A percentile compares a stretch with the other conserved stretches of the same genome.
Evolutionary conservation across 345 rosid species (phyloP).

Genomic region (Citrus medica): DNA sequence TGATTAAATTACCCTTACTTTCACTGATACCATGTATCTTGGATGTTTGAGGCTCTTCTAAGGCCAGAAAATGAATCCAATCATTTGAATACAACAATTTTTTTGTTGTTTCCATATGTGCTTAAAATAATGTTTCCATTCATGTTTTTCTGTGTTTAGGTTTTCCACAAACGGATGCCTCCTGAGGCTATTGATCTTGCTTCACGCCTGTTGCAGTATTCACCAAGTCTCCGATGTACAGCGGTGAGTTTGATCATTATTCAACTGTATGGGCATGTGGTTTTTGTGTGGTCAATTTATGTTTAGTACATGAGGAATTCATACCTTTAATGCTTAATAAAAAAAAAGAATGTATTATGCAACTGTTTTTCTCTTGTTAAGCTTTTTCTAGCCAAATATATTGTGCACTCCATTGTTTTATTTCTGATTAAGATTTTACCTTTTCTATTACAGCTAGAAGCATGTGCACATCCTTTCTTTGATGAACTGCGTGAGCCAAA

Average conservation of each 20-base stretch:
- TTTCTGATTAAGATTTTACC: not conserved
- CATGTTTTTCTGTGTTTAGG: constrained; percentile 24
- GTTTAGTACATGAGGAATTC: not conserved
- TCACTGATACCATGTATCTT: not conserved
- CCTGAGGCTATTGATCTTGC: constrained; percentile 90
- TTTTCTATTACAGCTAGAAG: constrained; percentile 46
- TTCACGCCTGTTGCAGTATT: constrained; percentile 77
- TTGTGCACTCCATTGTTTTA: not conserved
- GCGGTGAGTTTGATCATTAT: constrained; percentile 47
- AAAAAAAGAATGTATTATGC: not conserved
- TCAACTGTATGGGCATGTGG: not conserved
- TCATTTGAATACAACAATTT: not conserved
- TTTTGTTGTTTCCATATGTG: not conserved
- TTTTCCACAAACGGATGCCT: constrained; percentile 85
- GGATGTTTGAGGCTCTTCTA: not conserved
- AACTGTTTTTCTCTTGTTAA: not conserved
- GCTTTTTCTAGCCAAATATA: not conserved
- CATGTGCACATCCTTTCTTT: constrained; percentile 69
- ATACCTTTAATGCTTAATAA: not conserved
- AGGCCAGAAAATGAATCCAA: not conserved
- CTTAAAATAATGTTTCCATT: not conserved
- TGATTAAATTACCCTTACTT: not conserved
- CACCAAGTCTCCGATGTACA: constrained; percentile 83
- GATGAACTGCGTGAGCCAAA: constrained; percentile 64
- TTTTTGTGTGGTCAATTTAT: not conserved